phyloP scores from a whole-genome alignment of 768 basidiomycete species.

The Naganishia randhawae region DNA sequence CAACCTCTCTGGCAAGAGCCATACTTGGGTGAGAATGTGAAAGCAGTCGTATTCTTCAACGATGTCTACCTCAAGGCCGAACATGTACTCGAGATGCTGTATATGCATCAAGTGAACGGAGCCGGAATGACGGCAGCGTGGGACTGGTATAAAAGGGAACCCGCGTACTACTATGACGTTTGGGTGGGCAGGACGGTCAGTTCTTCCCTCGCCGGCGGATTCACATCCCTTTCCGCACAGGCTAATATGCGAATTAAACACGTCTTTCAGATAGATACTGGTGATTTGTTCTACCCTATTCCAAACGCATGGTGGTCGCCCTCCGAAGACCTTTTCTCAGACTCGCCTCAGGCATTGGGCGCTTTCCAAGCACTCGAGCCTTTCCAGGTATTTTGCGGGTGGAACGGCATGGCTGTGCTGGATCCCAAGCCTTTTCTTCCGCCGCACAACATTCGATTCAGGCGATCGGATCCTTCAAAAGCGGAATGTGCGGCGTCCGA shows the following conservation, averaged over 20 bases:
- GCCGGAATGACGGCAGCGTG: constrained; percentile 45
- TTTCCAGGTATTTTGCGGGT: constrained; percentile 48
- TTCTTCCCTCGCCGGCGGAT: constrained; percentile 7
- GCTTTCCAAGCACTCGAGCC: constrained; percentile 38
- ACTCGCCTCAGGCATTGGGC: constrained; percentile 30
- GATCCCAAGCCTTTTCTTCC: constrained; percentile 45
- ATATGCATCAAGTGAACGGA: constrained; percentile 40
- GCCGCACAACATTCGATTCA: constrained; percentile 49
- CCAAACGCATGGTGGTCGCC: constrained; percentile 44
- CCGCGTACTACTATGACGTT: constrained; percentile 49
- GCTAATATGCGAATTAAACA: not conserved
- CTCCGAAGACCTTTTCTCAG: constrained; percentile 41
- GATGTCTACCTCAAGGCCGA: constrained; percentile 44
- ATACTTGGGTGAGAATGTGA: constrained; percentile 29
- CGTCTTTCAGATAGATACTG: constrained; percentile 34
- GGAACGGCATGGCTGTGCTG: constrained; percentile 49
- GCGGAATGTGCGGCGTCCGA: constrained; percentile 47
- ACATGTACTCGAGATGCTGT: constrained; percentile 45
- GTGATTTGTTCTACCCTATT: constrained; percentile 50
- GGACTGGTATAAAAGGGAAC: constrained; percentile 47
- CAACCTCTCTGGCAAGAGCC: constrained; percentile 40
- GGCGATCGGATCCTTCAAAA: constrained; percentile 34
- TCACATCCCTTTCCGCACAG: not conserved
- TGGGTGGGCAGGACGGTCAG: constrained; percentile 49
- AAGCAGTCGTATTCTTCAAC: constrained; percentile 44